Conservation (phyloP, 176 grass and related monocot species). For the Areca catechu region DNA sequence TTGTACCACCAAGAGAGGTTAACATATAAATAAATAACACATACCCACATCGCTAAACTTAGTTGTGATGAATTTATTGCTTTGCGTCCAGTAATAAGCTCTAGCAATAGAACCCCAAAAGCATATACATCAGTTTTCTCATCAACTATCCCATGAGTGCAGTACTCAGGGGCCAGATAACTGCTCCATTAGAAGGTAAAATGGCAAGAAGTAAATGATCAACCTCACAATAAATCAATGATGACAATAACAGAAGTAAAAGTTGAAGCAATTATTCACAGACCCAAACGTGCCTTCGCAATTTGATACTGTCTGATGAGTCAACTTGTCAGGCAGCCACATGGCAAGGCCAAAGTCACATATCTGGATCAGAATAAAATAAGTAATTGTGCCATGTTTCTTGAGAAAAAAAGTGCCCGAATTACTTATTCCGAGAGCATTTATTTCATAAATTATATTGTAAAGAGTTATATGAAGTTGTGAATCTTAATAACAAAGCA, state of each 20-base stretch:
- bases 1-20: too few relatives aligned
- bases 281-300: conserved; percentile 86
- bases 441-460: too few relatives aligned
- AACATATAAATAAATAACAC: background rate
- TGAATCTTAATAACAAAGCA: too few relatives aligned
- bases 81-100: conserved; percentile 55
- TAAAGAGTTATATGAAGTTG: too few relatives aligned
- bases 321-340: conserved; percentile 61
- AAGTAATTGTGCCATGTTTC: too few relatives aligned
- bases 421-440: too few relatives aligned
- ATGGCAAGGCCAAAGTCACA: conserved; percentile 81
- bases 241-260: background rate
- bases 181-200: conserved; percentile 10
- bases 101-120: conserved; percentile 57
- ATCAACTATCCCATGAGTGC: conserved; percentile 66
- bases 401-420: too few relatives aligned
- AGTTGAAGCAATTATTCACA: background rate
- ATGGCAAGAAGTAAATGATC: too few relatives aligned
- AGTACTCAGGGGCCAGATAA: conserved; percentile 72
- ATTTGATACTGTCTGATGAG: conserved; percentile 45
- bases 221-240: background rate
- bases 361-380: conserved; percentile 35
- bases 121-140: conserved; percentile 83
- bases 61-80: conserved; percentile 43
- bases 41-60: conserved; percentile 62